Evolutionary conservation across 805 yeast genomes (phyloP).

Genomic region (Ogataea neopini): DNA sequence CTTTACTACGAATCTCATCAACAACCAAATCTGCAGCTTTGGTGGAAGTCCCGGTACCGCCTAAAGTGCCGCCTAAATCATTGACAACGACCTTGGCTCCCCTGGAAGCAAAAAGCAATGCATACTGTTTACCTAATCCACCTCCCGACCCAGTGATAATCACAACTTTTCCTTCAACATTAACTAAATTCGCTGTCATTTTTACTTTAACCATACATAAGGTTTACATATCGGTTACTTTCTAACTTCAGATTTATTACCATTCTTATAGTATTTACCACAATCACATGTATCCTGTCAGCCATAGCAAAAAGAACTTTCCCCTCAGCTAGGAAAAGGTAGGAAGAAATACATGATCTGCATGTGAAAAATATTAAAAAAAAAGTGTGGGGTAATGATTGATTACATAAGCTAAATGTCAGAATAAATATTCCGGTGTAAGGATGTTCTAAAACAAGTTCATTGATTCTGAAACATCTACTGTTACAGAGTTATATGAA

Average conservation of each 20-base stretch:
- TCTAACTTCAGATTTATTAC: background rate
- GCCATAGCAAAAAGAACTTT: background rate
- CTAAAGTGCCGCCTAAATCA: constrained; percentile 84
- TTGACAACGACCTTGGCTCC: constrained; percentile 96
- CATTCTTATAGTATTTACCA: background rate
- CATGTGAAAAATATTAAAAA: constrained; percentile 16
- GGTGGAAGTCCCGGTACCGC: constrained; percentile 68
- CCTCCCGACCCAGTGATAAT: constrained; percentile 98
- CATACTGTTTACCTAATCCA: constrained; percentile 88
- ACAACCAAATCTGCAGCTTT: constrained; percentile 90
- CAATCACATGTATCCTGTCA: constrained; percentile 3
- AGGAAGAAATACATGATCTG: background rate
- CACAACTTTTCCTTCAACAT: constrained; percentile 82
- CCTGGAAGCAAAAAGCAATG: constrained; percentile 80
- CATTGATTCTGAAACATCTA: too few species aligned
- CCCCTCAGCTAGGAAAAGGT: background rate
- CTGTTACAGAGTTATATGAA: too few species aligned
- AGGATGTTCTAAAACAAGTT: too few species aligned
- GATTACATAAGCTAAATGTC: too few species aligned
- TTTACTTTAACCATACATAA: background rate
- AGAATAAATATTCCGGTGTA: too few species aligned
- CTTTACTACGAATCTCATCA: constrained; percentile 69
- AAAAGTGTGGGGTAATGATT: constrained; percentile 15
- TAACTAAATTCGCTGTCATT: constrained; percentile 36
- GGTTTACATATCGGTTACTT: background rate